Conservation (phyloP, 2,329 filamentous ascomycete genomes). For the Aspergillus pseudoterreus region DNA sequence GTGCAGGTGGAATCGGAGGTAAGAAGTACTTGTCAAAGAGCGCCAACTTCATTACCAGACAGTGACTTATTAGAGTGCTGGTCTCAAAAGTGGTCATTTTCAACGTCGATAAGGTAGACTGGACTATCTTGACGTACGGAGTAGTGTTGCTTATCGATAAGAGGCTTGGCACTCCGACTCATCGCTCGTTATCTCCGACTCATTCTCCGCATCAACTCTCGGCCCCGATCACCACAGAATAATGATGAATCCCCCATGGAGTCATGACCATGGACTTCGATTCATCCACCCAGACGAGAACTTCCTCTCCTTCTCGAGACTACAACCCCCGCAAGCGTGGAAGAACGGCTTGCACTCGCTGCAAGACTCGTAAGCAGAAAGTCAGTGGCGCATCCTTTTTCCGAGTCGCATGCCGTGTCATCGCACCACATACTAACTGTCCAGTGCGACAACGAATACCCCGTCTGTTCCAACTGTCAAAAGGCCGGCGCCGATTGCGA, state of each 20-base stretch:
- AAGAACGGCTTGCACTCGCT: slow-evolving; percentile 45
- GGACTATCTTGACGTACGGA: too few species aligned
- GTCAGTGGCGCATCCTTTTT: slow-evolving; percentile 22
- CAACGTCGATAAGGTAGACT: too few species aligned
- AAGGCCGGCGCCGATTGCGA: slow-evolving; percentile 43
- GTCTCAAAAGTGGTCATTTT: too few species aligned
- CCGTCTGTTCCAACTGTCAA: slow-evolving; percentile 44
- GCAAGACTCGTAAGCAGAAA: slow-evolving; percentile 46
- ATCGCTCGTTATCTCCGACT: background rate
- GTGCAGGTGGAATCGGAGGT: too few species aligned
- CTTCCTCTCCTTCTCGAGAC: slow-evolving; percentile 23
- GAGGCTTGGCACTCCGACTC: background rate
- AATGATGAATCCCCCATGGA: background rate
- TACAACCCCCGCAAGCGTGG: slow-evolving; percentile 45
- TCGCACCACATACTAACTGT: background rate
- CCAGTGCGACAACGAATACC: slow-evolving; percentile 44
- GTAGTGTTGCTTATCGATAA: too few species aligned
- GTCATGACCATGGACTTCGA: slow-evolving; percentile 16
- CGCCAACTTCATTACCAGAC: too few species aligned
- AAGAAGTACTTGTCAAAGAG: too few species aligned
- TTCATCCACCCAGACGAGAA: slow-evolving; percentile 19
- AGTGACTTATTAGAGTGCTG: too few species aligned
- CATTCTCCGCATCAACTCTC: background rate
- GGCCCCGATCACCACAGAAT: background rate
- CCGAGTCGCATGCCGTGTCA: background rate